A percentile compares a stretch with the other conserved stretches of the same genome.
phyloP scores from a whole-genome alignment of 2,329 filamentous ascomycete species.

The Emydomyces testavorans region DNA sequence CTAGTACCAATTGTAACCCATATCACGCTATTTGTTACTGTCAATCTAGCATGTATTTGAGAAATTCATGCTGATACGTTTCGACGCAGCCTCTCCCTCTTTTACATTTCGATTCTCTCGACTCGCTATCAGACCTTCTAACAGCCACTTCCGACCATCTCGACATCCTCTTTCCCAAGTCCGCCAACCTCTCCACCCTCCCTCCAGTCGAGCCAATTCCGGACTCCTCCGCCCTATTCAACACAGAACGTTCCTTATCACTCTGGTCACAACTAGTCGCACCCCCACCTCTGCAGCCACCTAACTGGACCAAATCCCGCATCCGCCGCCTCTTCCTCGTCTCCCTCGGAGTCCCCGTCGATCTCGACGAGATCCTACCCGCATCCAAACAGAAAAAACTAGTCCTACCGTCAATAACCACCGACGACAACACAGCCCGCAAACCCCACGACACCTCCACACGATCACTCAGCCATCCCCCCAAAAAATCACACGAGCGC shows the following conservation, averaged over 20 bases:
- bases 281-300: constrained; percentile 84
- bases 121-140: constrained; percentile 34
- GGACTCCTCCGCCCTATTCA: constrained; percentile 52
- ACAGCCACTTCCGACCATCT: constrained; percentile 31
- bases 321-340: constrained; percentile 92
- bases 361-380: constrained; percentile 92
- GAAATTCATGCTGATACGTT: background rate
- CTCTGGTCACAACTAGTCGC: constrained; percentile 95
- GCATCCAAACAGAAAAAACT: constrained; percentile 98
- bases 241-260: constrained; percentile 75
- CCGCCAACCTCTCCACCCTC: constrained; percentile 28
- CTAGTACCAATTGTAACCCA: background rate
- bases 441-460: constrained; percentile 29
- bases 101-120: constrained; percentile 45
- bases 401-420: constrained; percentile 67
- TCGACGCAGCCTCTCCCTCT: constrained; percentile 28
- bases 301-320: constrained; percentile 93
- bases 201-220: constrained; percentile 32
- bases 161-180: constrained; percentile 35
- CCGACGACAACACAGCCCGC: constrained; percentile 46
- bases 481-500: constrained; percentile 11
- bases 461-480: constrained; percentile 18
- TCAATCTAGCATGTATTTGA: constrained; percentile 8
- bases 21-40: constrained; percentile 5
- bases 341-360: constrained; percentile 87